These are phyloP conservation scores for Pelargonium cotyledonis DNA, from an alignment of 441 rosid genomes.

Conservation along the genomic window DNA sequence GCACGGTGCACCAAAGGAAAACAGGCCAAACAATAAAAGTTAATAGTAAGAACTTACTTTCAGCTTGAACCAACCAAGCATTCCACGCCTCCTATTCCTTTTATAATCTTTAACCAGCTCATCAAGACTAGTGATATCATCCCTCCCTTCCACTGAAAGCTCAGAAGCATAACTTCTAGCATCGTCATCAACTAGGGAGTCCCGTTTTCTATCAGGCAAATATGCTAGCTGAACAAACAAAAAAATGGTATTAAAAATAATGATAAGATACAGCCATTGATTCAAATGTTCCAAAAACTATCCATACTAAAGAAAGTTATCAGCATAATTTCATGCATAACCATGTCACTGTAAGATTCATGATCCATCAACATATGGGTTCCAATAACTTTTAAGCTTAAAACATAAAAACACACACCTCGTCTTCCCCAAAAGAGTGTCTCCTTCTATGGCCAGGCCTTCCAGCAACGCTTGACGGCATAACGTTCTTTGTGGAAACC, in stretches of 20 bases:
- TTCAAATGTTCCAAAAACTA: conserved; percentile 12
- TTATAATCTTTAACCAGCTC: conserved; percentile 68
- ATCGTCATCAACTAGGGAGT: conserved; percentile 52
- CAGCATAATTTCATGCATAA: not conserved
- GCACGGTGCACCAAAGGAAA: conserved; percentile 10
- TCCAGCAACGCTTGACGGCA: conserved; percentile 53
- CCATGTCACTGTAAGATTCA: conserved; percentile 4
- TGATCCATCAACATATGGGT: not conserved
- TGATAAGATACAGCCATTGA: conserved; percentile 15
- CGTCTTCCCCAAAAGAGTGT: conserved; percentile 96
- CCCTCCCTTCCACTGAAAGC: conserved; percentile 51
- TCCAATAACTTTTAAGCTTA: not conserved
- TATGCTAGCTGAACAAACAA: conserved; percentile 68
- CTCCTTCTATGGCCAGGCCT: conserved; percentile 63
- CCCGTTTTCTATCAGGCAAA: conserved; percentile 78
- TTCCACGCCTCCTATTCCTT: conserved; percentile 58
- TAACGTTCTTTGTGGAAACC: conserved; percentile 87
- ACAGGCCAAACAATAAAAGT: conserved; percentile 8
- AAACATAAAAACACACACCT: conserved; percentile 42
- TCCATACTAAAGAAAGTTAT: conserved; percentile 9
- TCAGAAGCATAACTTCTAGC: conserved; percentile 56
- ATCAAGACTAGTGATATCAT: conserved; percentile 49
- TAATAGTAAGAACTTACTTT: conserved; percentile 39
- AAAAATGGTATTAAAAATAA: conserved; percentile 22
- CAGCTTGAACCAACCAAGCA: conserved; percentile 94